Evolutionary conservation across 1,139 yeast genomes (phyloP), one percentile per base, ranked within the genome.

Genomic region (Protomyces inouyei): DNA sequence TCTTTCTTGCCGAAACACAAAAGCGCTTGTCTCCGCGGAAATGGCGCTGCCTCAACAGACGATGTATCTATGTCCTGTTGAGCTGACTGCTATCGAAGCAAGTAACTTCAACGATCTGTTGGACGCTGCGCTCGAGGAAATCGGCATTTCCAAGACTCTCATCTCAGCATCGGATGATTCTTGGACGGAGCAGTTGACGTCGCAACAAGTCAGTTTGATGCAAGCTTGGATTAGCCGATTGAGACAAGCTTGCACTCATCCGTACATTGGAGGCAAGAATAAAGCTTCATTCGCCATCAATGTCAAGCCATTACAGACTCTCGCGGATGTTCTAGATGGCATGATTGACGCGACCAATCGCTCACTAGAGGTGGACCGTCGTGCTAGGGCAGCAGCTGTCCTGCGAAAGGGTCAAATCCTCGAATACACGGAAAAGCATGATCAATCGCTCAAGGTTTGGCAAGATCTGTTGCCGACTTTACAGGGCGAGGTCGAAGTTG

Each of bases 51-150:
- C 98, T 0, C 83, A 84, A 0, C 98, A 93, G 72, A 79, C 80
- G 14, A 78, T 96, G 66, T 79, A 85, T 12, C 77, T 90, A 55
- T 75, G 92, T 66, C 81, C 88, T 0, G 79, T 88, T 12, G 90
- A 91, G 3, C 88, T 93, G 72, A 84, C 88, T 5, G 83, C 89
- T 0, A 82, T 92, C 21, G 98, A 92, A 72, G 88, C 87, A 72
- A 91, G 88, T 71, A 85, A 88, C 71, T 93, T 92, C 72, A 82
- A 85, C 60, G 85, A 84, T 69, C 71, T 85, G 46, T 82, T 85
- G 71, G 80, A 82, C 25, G 80, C 82, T 23, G 88, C 91, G 71
- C 76, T 90, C 57, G 77, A 82, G 0, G 84, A 85, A 4, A 86
- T 86, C 52, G 84, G 86, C 2, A 75, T 88, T 2, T 83, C 84